Percentiles rank a stretch among this genome's conserved stretches.
These are phyloP conservation scores for Aegilops bicornis DNA, from an alignment of 176 grass and related monocot species.

Conservation along the genomic window DNA sequence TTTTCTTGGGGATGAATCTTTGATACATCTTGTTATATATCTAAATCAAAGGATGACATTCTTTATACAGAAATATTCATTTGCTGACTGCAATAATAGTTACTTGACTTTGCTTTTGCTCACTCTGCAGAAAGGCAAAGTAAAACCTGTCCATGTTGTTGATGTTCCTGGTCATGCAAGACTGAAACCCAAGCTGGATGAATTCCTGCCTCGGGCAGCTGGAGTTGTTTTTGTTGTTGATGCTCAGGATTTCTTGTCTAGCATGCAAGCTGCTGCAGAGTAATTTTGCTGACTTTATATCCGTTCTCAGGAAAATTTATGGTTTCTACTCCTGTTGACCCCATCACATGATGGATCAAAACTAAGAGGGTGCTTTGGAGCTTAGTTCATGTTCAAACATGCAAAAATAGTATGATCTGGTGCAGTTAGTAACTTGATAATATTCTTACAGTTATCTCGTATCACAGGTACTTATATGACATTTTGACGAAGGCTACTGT, in stretches of 20 bases:
- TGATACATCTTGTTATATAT: constrained; percentile 14
- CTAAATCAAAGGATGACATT: neutral
- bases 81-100: neutral
- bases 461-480: constrained; percentile 83
- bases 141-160: constrained; percentile 79
- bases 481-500: constrained; percentile 79
- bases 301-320: neutral
- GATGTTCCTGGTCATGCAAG: constrained; percentile 98
- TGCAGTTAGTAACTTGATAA: neutral
- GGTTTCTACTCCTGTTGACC: neutral
- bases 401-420: neutral
- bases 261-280: constrained; percentile 83
- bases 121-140: constrained; percentile 63
- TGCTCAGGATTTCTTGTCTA: constrained; percentile 86
- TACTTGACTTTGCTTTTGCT: neutral
- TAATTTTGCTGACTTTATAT: constrained; percentile 38
- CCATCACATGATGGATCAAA: neutral
- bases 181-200: constrained; percentile 87
- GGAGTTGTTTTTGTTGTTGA: constrained; percentile 84
- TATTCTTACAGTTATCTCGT: neutral
- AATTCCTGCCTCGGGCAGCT: constrained; percentile 72
- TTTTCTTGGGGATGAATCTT: neutral
- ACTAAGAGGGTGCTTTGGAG: neutral
- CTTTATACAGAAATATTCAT: neutral
- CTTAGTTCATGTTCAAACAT: neutral